Base-by-base conservation (phyloP, 1,284 basidiomycete genomes). In the Moesziomyces sp. region DNA sequence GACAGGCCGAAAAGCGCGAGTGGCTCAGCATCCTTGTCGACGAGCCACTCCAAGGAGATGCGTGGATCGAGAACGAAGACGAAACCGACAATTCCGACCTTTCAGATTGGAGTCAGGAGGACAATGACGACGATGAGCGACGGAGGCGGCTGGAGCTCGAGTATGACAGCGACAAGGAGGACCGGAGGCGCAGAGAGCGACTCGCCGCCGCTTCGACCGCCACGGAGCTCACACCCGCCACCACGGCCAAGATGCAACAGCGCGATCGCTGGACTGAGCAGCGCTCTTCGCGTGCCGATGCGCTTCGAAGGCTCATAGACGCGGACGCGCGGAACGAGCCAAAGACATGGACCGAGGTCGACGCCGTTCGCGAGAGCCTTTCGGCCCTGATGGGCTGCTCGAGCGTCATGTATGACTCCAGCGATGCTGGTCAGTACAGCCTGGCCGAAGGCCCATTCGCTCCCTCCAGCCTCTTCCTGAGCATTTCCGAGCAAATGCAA, bases 11-110 rank as follows among this genome's bases (percentile, higher is more conserved):
- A 40, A 57, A 46, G 14, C 44, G 61, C 38, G 66, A 69, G 38
- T 74, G 72, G 72, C 59, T 66, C 30, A 44, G 42, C 54, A 73
- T 76, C 40, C 19, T 70, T 23, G 46, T 58, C 42, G 65, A 71
- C 14, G 73, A 71, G 26, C 65, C 68, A 1, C 52, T 69, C 9
- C 55, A 69, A 40, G 74, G 65, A 18, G 58, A 62, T 21, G 65
- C 42, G 7, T 68, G 62, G 65, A 34, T 45, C 18, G 66, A 61
- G 1, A 30, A 56, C 1, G 54, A 16, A 5, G n/a, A 19, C 11
- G 53, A 66, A 0, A 51, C 63, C 28, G 42, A 63, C 35, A 45
- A 34, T 10, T 70, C 62, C 6, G 66, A 74, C 10, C 57, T 74
- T 14, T 74, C 72, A 19, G 62, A 62, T 23, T 74, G 72, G 72